Evolutionary conservation across 192 early-diverging fungal genomes (phyloP), one percentile per base, ranked within the genome.

Genomic region (Backusella luteola): DNA sequence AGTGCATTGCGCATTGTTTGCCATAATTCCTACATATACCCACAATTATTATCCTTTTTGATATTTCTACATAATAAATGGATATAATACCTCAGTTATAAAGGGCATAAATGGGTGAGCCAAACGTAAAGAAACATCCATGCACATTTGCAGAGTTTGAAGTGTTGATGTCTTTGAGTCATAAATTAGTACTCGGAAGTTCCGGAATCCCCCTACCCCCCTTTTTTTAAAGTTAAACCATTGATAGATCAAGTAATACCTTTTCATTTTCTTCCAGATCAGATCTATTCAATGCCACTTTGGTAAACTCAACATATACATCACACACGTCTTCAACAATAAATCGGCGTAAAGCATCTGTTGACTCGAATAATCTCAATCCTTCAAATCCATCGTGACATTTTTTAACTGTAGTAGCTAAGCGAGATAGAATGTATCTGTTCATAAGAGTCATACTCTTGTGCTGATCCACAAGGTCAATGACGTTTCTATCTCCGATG

Each of bases 21-120:
- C 89, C 89, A 90, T 26, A 90, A 69, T 84, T 90, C 87, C 87
- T 90, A 80, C 44, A 74, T n/a, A 42, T 26, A 26, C 35, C 71
- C 9, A 63, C 9, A 21, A 4, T 63, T 63, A 29, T 4, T 63
- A 63, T 29, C 12, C 12, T 63, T 26, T 26, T 63, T 42, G 17
- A 42, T 34, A 17, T 52, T 49, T 49, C 46, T 49, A 19, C 5
- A 49, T n/a, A 49, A 19, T 39, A 70, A 70, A 26, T n/a, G 29
- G 32, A 23, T 12, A 23, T 8, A 35, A 53, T 82, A 95, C 97
- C 90, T 99, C 97, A 15, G 96, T 97, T 17, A 98, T 80, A 79
- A 97, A 99, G 17, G 97, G 97, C 97, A 99, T 99, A 80, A 98
- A 96, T 26, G 97, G 97, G 81, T 99, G 97, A 69, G 96, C 84